Evolutionary conservation across 331 rosid genomes (phyloP).

Genomic region (Phaseolus coccineus): DNA sequence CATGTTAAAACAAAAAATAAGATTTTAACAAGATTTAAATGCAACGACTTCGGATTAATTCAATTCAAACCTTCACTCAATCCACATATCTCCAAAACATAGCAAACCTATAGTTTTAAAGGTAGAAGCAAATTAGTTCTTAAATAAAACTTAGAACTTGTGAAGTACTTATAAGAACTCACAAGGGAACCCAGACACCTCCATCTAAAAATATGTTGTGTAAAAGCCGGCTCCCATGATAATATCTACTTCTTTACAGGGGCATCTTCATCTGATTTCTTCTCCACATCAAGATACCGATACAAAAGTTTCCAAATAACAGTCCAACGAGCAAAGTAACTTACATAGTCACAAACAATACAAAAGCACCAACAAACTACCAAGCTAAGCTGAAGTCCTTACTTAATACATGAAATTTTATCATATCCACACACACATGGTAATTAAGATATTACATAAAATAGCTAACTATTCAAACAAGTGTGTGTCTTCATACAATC

Average conservation of each 20-base stretch:
- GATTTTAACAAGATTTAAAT: background rate
- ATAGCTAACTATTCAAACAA: no score
- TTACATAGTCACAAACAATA: slow-evolving; percentile 50
- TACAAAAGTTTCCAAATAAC: slow-evolving; percentile 74
- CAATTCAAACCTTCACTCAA: slow-evolving; percentile 33
- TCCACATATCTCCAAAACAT: slow-evolving; percentile 7
- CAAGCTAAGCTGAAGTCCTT: background rate
- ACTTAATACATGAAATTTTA: no score
- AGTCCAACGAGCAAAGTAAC: slow-evolving; percentile 94
- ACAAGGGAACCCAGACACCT: slow-evolving; percentile 61
- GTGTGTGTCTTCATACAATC: no score
- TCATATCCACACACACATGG: no score
- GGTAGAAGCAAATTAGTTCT: background rate
- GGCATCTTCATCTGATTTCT: slow-evolving; percentile 31
- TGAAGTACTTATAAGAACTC: slow-evolving; percentile 35
- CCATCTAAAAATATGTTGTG: slow-evolving; percentile 89
- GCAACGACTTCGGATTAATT: slow-evolving; percentile 18
- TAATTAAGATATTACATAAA: no score
- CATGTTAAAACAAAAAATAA: slow-evolving; percentile 16
- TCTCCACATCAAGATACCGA: slow-evolving; percentile 78
- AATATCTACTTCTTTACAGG: slow-evolving; percentile 72
- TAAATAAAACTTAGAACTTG: background rate
- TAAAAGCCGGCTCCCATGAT: slow-evolving; percentile 96
- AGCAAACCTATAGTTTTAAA: slow-evolving; percentile 16
- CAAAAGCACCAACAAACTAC: slow-evolving; percentile 26